Conservation (phyloP, 2,329 filamentous ascomycete species). For the Nigrospora osmanthi region DNA sequence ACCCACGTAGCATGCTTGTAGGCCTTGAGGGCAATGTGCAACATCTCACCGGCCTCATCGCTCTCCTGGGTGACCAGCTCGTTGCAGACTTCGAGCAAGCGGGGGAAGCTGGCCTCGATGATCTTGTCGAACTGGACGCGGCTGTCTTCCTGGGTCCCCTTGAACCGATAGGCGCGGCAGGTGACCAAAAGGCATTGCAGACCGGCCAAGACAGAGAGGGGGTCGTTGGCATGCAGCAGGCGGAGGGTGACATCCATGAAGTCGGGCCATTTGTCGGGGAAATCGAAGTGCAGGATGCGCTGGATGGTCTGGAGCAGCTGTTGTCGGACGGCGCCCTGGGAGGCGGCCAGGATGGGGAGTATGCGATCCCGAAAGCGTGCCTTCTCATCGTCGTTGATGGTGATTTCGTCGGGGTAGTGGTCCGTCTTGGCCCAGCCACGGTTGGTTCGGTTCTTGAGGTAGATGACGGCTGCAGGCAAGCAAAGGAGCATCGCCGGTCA, state of each 20-base stretch:
- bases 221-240: conserved; percentile 79
- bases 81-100: conserved; percentile 78
- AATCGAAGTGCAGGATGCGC: conserved; percentile 93
- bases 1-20: conserved; percentile 99
- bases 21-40: conserved; percentile 88
- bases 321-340: conserved; percentile 73
- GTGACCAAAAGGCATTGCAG: conserved; percentile 91
- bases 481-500: conserved; percentile 9
- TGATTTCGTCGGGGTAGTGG: conserved; percentile 62
- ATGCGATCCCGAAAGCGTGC: conserved; percentile 77
- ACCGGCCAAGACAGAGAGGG: conserved; percentile 81
- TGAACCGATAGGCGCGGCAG: conserved; percentile 93
- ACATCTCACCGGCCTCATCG: conserved; percentile 92
- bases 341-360: conserved; percentile 78
- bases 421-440: conserved; percentile 81
- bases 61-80: conserved; percentile 85
- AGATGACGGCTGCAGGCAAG: conserved; percentile 68
- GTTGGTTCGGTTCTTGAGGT: conserved; percentile 95
- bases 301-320: conserved; percentile 92
- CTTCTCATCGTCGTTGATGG: conserved; percentile 87
- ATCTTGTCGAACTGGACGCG: conserved; percentile 90
- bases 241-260: conserved; percentile 91
- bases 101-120: conserved; percentile 82
- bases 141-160: conserved; percentile 66
- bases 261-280: conserved; percentile 86